These are phyloP conservation scores for Kodamaea lidongshanica DNA, from an alignment of 805 yeast species.

Conservation along the genomic window DNA sequence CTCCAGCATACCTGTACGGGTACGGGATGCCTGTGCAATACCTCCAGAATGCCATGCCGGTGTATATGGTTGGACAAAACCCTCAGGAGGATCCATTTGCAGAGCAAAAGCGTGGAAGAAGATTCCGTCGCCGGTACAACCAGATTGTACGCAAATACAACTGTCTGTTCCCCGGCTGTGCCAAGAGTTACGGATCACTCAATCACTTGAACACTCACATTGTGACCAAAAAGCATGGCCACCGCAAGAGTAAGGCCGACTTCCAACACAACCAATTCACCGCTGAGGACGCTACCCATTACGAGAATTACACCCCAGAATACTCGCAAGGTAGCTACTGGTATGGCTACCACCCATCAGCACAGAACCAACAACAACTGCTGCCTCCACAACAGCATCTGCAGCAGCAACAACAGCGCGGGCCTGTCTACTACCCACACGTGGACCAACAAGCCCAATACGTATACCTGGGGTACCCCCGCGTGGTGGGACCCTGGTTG, in stretches of 20 bases:
- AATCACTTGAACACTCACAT: conserved; percentile 41
- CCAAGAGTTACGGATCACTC: conserved; percentile 37
- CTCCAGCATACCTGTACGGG: no score
- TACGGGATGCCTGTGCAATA: no score
- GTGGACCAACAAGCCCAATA: conserved; percentile 3
- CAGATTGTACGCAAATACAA: conserved; percentile 28
- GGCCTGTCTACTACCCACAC: conserved; percentile 4
- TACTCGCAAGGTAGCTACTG: conserved; percentile 12
- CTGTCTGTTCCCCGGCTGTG: conserved; percentile 34
- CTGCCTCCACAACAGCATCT: conserved; percentile 5
- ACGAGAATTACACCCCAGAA: conserved; percentile 5
- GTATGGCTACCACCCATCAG: conserved; percentile 13
- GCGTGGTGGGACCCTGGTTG: neutral
- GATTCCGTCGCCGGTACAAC: conserved; percentile 32
- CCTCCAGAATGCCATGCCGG: no score
- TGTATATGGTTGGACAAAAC: conserved; percentile 2
- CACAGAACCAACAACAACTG: conserved; percentile 4
- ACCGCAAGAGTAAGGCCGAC: conserved; percentile 35
- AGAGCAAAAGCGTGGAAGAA: conserved; percentile 24
- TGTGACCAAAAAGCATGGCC: conserved; percentile 41
- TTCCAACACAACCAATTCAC: conserved; percentile 21
- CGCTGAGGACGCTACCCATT: conserved; percentile 3
- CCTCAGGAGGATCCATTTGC: conserved; percentile 13
- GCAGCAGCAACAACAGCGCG: conserved; percentile 1
- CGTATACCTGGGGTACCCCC: no score